Evolutionary conservation across 164 flowering plant genomes (phyloP), one percentile per base, ranked within the genome.

Genomic region (Cinnamomum chago): DNA sequence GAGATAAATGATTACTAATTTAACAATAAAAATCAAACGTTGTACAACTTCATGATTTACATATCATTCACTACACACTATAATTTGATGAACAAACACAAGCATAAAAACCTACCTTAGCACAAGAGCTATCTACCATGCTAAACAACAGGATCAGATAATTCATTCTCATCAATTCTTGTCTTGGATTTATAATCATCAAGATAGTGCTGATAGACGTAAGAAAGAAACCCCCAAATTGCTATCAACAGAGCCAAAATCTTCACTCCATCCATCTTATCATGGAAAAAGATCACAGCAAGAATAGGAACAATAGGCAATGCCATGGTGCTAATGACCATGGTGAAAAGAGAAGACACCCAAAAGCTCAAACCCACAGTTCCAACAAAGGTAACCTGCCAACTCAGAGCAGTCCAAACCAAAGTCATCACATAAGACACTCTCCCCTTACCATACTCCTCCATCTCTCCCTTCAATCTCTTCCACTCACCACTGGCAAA

Each of bases 231-330:
- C 0, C 85, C 85, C 81, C 81, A 83, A 27, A 78, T 13, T 25
- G 78, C 81, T 75, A 80, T 40, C 65, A 80, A 69, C 81, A 83
- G 24, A 9, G 85, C 68, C 58, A 81, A 62, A 33, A 79, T 75
- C 79, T 81, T 83, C 73, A 80, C 75, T 3, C 76, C 85, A 78
- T 75, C 80, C 83, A 83, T 83, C 66, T 78, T 80, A 20, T 83
- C 84, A 58, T 77, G 80, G 74, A 79, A 82, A 13, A 77, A 58
- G n/a, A 82, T 73, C 28, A 82, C 79, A 23, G 82, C 81, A 50
- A 77, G 23, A 62, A 77, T 27, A 1, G 84, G 84, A 55, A 75
- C 62, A 69, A 82, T 35, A 0, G 77, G 82, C 65, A 80, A 58
- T 22, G 68, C 50, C 72, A 73, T 15, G 7, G 82, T 24, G 13